Base-by-base conservation (phyloP, 176 grass and related monocot genomes). In the Dactylis glomerata region DNA sequence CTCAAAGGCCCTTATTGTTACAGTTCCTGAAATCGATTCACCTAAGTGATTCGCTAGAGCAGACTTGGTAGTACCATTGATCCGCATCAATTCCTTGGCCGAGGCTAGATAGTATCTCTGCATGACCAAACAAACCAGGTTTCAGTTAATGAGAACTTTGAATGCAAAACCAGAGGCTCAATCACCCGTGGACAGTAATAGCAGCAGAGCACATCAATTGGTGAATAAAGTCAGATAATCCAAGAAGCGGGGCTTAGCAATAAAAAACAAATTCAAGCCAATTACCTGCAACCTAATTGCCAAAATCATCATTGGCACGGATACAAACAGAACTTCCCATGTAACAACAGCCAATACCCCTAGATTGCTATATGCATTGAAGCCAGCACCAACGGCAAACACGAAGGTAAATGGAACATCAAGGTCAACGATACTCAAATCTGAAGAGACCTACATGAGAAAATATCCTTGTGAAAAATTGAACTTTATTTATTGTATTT, bases 31-130 rank as follows among this genome's bases (percentile, higher is more conserved):
- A 90, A 96, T 85, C 15, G 96, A 98, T 84, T 98, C 96, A 17
- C 87, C 88, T 22, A 98, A 81, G 86, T 98, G 96, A 84, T 95
- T 98, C 55, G 86, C 89, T 28, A 98, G 68, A 66, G 87, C 77
- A 78, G 96, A 98, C 88, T 94, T 96, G 40, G 96, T 96, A 66
- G 93, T 98, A 52, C 96, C 96, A 90, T 98, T 96, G 76, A 98
- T 90, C 46, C 96, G 69, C 96, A 98, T 98, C 72, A 98, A 85
- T 90, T 98, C 93, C 86, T 92, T 98, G 51, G 93, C 88, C 11
- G 96, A 90, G 58, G 91, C 78, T 70, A 98, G 86, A 83, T 96
- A 98, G 81, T 96, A 98, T 31, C 89, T 94, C 96, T 98, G 50
- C 68, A 90, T 70, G 38, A 72, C 6, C 59, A 90, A 83, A 49